Conservation (phyloP, 768 basidiomycete species). For the Exidia glandulosa region DNA sequence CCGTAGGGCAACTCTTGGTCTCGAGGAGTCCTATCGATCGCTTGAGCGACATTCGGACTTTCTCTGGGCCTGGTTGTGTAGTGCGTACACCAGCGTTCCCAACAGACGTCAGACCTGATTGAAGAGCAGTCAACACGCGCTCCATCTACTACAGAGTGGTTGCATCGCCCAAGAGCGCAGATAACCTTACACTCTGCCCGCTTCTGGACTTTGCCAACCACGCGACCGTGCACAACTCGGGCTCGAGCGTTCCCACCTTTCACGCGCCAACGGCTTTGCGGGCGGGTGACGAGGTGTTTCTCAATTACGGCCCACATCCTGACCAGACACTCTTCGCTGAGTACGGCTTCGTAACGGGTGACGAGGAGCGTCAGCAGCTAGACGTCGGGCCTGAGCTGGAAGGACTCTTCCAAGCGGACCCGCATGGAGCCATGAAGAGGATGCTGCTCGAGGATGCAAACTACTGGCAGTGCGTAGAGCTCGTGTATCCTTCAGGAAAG, state of each 20-base stretch:
- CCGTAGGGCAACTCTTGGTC: conserved; percentile 32
- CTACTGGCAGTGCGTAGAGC: conserved; percentile 80
- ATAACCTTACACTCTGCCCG: conserved; percentile 83
- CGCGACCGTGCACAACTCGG: neutral
- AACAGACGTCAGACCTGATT: conserved; percentile 1
- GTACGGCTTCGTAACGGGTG: conserved; percentile 66
- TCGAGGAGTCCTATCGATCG: conserved; percentile 31
- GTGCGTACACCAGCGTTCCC: conserved; percentile 27
- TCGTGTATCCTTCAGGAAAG: conserved; percentile 1
- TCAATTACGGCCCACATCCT: conserved; percentile 72
- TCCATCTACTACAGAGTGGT: conserved; percentile 66
- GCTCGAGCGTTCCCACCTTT: conserved; percentile 21
- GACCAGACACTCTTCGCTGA: conserved; percentile 75
- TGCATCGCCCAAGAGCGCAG: conserved; percentile 36
- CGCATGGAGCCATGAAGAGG: conserved; percentile 36
- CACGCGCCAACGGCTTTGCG: conserved; percentile 18
- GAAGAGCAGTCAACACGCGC: conserved; percentile 77
- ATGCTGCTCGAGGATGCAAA: conserved; percentile 45
- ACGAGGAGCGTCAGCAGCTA: conserved; percentile 5
- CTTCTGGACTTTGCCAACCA: conserved; percentile 91
- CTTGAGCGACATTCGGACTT: conserved; percentile 29
- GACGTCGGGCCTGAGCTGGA: conserved; percentile 4
- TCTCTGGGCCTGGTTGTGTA: conserved; percentile 89
- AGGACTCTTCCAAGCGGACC: neutral
- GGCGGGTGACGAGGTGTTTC: conserved; percentile 53